Conservation (phyloP, 2,329 filamentous ascomycete species). For the Diaporthe ilicicola region DNA sequence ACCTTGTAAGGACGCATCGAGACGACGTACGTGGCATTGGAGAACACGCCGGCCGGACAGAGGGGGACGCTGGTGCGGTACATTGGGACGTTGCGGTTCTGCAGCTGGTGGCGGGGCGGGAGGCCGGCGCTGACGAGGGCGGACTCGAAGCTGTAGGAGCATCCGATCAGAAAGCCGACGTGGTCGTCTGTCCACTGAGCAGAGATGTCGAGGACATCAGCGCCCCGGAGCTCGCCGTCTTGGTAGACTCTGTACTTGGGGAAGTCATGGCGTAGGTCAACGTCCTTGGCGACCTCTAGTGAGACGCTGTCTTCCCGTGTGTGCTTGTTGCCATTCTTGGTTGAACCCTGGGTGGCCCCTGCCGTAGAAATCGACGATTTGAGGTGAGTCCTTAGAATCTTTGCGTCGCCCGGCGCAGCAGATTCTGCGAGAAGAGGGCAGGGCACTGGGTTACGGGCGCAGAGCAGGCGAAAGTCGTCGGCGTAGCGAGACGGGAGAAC, state of each 20-base stretch:
- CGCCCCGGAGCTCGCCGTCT: constrained; percentile 51
- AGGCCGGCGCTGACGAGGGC: constrained; percentile 61
- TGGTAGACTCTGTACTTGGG: constrained; percentile 67
- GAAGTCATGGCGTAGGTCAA: constrained; percentile 66
- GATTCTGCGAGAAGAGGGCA: constrained; percentile 68
- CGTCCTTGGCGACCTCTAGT: constrained; percentile 46
- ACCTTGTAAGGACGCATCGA: constrained; percentile 68
- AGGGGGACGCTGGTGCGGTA: constrained; percentile 66
- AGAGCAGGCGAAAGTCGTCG: constrained; percentile 65
- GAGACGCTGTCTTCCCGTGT: constrained; percentile 6
- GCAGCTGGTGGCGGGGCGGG: constrained; percentile 57
- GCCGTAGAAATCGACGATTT: constrained; percentile 34
- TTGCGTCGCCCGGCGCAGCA: constrained; percentile 49
- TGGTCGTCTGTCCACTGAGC: constrained; percentile 65
- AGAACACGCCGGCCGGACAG: constrained; percentile 66
- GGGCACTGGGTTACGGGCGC: constrained; percentile 68
- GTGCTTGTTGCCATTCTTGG: background rate
- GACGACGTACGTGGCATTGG: constrained; percentile 62
- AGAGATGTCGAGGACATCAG: constrained; percentile 52
- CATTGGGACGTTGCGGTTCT: constrained; percentile 65
- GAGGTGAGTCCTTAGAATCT: constrained; percentile 42
- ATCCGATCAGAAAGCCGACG: constrained; percentile 70
- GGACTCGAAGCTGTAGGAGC: constrained; percentile 70
- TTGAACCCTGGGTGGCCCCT: background rate
- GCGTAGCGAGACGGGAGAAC: constrained; percentile 66